These are phyloP conservation scores for Mariannaea sp. DNA, from an alignment of 2,329 filamentous ascomycete genomes.

Conservation along the genomic window DNA sequence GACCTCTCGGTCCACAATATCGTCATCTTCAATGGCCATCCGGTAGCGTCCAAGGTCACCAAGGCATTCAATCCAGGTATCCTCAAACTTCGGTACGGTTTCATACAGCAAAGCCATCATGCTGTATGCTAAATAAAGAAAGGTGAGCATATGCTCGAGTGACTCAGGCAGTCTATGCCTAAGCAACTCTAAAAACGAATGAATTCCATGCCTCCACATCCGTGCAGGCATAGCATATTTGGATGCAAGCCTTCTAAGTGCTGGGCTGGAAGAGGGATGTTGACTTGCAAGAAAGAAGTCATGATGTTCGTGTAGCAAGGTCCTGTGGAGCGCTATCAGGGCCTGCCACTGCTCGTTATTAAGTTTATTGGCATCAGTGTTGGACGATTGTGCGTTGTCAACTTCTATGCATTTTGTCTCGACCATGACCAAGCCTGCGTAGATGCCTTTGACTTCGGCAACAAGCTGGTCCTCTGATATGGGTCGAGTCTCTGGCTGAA, in stretches of 20 bases:
- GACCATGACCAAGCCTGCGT: slow-evolving; percentile 82
- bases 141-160: slow-evolving; percentile 86
- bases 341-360: slow-evolving; percentile 82
- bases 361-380: slow-evolving; percentile 50
- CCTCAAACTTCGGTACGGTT: slow-evolving; percentile 78
- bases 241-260: slow-evolving; percentile 69
- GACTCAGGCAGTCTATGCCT: slow-evolving; percentile 75
- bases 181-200: slow-evolving; percentile 79
- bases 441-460: slow-evolving; percentile 82
- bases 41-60: slow-evolving; percentile 82
- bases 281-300: slow-evolving; percentile 88
- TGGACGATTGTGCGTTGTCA: slow-evolving; percentile 63
- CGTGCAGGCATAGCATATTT: slow-evolving; percentile 87
- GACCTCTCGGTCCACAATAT: slow-evolving; percentile 73
- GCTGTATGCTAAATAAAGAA: slow-evolving; percentile 86
- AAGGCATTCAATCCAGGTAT: slow-evolving; percentile 93
- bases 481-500: slow-evolving; percentile 53
- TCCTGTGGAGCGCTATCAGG: slow-evolving; percentile 79
- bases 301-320: slow-evolving; percentile 79
- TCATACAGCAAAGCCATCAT: slow-evolving; percentile 90
- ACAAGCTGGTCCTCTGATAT: slow-evolving; percentile 80
- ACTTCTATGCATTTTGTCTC: slow-evolving; percentile 88
- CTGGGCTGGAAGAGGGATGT: slow-evolving; percentile 75
- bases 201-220: slow-evolving; percentile 95
- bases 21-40: slow-evolving; percentile 90